phyloP scores from a whole-genome alignment of 306 rosid species.

The Alnus rubra region DNA sequence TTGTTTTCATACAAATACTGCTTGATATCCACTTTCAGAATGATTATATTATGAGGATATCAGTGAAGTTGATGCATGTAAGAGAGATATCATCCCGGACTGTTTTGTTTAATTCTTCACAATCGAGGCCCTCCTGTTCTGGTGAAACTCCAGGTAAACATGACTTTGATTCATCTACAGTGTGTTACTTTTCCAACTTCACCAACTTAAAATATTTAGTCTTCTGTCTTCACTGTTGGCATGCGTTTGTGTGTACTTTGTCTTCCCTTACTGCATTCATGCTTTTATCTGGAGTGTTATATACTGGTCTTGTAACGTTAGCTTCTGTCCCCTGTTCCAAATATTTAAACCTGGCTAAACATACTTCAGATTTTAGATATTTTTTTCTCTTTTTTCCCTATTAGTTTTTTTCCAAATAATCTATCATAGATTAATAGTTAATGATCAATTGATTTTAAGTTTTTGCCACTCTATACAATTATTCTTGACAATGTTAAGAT shows the following conservation, averaged over 20 bases:
- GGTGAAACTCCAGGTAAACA: not conserved
- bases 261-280: not conserved
- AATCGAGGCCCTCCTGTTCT: not conserved
- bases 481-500: too few relatives aligned
- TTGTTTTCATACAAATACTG: not conserved
- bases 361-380: not conserved
- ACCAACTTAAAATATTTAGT: not conserved
- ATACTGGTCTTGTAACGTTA: not conserved
- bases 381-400: not conserved
- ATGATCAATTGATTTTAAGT: too few relatives aligned
- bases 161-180: not conserved
- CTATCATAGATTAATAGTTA: too few relatives aligned
- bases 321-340: not conserved
- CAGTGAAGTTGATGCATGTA: not conserved
- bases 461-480: too few relatives aligned
- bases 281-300: not conserved
- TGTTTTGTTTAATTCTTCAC: not conserved
- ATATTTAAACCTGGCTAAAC: not conserved
- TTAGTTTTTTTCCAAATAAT: too few relatives aligned
- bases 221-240: not conserved
- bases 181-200: not conserved
- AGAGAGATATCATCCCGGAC: not conserved
- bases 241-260: not conserved
- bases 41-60: not conserved
- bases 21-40: not conserved